phyloP scores from a whole-genome alignment of 768 basidiomycete genomes.

The Termitomyces sp. region DNA sequence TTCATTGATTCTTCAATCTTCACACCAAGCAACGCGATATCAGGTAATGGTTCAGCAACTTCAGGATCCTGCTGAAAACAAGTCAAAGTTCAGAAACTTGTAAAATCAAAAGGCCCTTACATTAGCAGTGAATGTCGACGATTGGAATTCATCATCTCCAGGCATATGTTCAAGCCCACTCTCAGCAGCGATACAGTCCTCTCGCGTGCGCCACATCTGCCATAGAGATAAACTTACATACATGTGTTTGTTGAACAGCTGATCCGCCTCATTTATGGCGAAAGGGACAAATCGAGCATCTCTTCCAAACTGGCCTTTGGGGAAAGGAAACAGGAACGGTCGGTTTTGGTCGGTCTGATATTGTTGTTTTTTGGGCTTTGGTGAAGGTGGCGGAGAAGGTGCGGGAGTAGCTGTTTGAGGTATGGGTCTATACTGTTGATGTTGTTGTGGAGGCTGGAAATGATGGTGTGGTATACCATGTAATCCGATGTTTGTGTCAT shows the following conservation, averaged over 20 bases:
- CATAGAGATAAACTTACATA: conserved; percentile 82
- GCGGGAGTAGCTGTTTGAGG: conserved; percentile 87
- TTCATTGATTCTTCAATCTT: conserved; percentile 67
- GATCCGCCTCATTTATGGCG: conserved; percentile 94
- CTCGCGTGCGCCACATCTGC: conserved; percentile 95
- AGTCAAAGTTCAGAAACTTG: too few relatives aligned
- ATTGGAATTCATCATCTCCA: conserved; percentile 58
- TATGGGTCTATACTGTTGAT: conserved; percentile 34
- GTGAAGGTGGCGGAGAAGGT: conserved; percentile 78
- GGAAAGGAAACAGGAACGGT: conserved; percentile 96
- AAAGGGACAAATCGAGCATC: conserved; percentile 81
- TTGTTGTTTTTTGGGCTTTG: conserved; percentile 96
- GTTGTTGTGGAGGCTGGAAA: conserved; percentile 31
- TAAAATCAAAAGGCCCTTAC: conserved; percentile 22
- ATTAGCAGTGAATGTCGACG: conserved; percentile 43
- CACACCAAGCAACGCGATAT: conserved; percentile 67
- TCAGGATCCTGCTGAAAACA: conserved; percentile 48
- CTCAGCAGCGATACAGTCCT: conserved; percentile 93
- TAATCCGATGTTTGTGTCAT: conserved; percentile 47
- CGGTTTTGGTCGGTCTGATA: conserved; percentile 95
- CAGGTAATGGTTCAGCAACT: conserved; percentile 61
- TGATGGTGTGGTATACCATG: conserved; percentile 31
- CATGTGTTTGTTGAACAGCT: conserved; percentile 86
- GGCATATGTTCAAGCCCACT: conserved; percentile 85
- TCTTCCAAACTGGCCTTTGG: conserved; percentile 54